phyloP scores from a whole-genome alignment of 2,329 filamentous ascomycete species.

The Fusarium irregulare region DNA sequence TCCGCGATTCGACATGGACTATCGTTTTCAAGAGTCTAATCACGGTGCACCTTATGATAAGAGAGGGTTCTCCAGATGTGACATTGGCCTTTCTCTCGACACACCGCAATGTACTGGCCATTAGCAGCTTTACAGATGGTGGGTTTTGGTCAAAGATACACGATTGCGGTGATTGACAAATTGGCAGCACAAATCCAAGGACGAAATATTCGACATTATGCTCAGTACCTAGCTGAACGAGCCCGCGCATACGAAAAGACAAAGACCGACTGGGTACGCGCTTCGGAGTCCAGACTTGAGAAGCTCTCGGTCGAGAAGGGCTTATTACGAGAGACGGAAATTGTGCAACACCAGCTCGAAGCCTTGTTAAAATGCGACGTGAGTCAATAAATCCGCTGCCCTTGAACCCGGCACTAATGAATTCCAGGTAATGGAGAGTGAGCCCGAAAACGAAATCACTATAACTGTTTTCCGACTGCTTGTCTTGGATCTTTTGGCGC shows the following conservation, averaged over 20 bases:
- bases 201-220: conserved; percentile 92
- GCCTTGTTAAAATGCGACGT: conserved; percentile 91
- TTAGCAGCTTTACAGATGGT: conserved; percentile 95
- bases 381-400: conserved; percentile 51
- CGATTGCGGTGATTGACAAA: conserved; percentile 19
- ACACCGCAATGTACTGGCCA: conserved; percentile 84
- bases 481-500: conserved; percentile 86
- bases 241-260: conserved; percentile 85
- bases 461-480: conserved; percentile 92
- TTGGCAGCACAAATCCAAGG: conserved; percentile 88
- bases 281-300: conserved; percentile 84
- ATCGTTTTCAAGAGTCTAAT: conserved; percentile 98
- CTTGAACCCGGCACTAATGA: conserved; percentile 8
- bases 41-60: conserved; percentile 96
- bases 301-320: conserved; percentile 91
- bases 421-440: conserved; percentile 81
- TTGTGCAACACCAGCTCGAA: conserved; percentile 87
- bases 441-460: conserved; percentile 96
- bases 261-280: conserved; percentile 89
- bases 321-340: conserved; percentile 88
- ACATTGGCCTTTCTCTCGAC: conserved; percentile 87
- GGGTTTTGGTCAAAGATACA: conserved; percentile 52
- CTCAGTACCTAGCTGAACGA: conserved; percentile 85
- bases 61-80: conserved; percentile 90
- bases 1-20: conserved; percentile 99